Evolutionary conservation across 78 protist genomes (phyloP), one percentile per base, ranked within the genome.

Genomic region (Dictyostelium capitatum): DNA sequence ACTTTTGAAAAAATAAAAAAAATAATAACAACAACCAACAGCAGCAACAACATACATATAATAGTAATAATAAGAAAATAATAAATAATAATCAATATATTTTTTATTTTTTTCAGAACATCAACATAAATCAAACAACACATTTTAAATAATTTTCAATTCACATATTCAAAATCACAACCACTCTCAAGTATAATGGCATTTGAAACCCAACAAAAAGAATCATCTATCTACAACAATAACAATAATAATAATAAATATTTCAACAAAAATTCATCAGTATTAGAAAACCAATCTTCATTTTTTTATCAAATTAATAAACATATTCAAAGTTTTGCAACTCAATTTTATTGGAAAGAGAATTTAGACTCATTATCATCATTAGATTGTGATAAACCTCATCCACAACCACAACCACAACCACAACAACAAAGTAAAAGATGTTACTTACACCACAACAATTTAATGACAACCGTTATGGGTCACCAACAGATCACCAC

Each of bases 151-250:
- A 46, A 41, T 28, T 72, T 70, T 41, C 15, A 15, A 72, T 43
- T n/a, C n/a, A n/a, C n/a, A n/a, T n/a, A n/a, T n/a, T 43, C 7
- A 19, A 59, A 32, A 72, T 43, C 19, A 32, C 28, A 70, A 51
- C 56, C 1, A 51, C 15, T n/a, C 46, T 32, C 78, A 30, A 37
- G 82, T 79, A 79, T 79, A 79, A 79, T 79, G 83, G 83, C 83
- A n/a, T 79, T 79, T 79, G 83, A 43, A 79, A 56, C 41, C 53
- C 83, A 51, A 37, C 43, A 37, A 79, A 37, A 79, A 79, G 64
- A 77, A 43, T 50, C 32, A 43, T 51, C 17, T n/a, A 50, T 23
- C 54, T 25, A 50, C 46, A 75, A 75, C 62, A 75, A 23, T 2
- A 77, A 37, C 64, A 51, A 67, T 10, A 70, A 43, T n/a, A 43